Percentiles rank a stretch among this genome's conserved stretches.
phyloP scores from a whole-genome alignment of 345 rosid genomes.

The Ailanthus altissimus region DNA sequence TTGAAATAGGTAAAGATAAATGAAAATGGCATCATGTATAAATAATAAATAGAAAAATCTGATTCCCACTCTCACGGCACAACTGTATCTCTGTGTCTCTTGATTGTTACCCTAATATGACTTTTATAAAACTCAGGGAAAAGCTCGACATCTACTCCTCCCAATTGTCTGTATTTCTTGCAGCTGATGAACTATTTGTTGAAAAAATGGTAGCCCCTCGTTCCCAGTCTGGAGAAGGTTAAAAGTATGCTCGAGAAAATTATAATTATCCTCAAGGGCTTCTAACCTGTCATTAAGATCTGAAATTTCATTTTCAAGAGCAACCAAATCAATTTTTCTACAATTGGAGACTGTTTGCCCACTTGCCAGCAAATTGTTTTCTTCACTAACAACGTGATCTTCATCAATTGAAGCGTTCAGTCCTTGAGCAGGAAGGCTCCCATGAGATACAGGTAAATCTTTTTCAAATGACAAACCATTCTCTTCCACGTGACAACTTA shows the following conservation, averaged over 20 bases:
- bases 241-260: constrained; percentile 39
- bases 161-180: constrained; percentile 39
- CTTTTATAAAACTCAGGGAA: constrained; percentile 25
- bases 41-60: background rate
- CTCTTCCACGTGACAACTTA: constrained; percentile 12
- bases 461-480: constrained; percentile 11
- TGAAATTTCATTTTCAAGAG: constrained; percentile 45
- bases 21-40: background rate
- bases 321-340: constrained; percentile 27
- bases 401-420: constrained; percentile 9
- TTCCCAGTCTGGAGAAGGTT: constrained; percentile 47
- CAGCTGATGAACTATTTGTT: constrained; percentile 49
- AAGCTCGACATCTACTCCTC: constrained; percentile 23
- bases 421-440: constrained; percentile 17
- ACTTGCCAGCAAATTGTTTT: constrained; percentile 5
- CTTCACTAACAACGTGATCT: constrained; percentile 10
- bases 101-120: constrained; percentile 14
- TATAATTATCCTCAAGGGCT: constrained; percentile 49
- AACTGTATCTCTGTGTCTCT: constrained; percentile 1
- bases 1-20: background rate
- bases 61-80: background rate
- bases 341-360: constrained; percentile 8
- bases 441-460: constrained; percentile 17
- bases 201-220: constrained; percentile 40
- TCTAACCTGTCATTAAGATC: constrained; percentile 53